These are phyloP conservation scores for Zymoseptoria passerinii DNA, from an alignment of 2,329 filamentous ascomycete species.

Conservation along the genomic window DNA sequence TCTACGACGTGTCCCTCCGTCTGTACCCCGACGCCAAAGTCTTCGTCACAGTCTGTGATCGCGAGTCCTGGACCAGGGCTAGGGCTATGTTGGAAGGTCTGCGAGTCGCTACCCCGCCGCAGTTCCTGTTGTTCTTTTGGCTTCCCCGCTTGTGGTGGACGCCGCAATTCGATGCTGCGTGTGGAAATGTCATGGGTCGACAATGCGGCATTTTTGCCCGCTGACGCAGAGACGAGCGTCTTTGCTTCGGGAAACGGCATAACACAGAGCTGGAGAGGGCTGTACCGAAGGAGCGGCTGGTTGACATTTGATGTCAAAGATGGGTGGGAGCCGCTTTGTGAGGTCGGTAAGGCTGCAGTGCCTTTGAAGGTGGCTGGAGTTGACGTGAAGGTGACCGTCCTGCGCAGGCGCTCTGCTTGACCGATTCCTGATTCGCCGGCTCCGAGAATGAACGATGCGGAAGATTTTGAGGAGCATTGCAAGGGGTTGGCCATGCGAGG, in stretches of 20 bases:
- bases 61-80: constrained; percentile 1
- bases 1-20: constrained; percentile 40
- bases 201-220: background rate
- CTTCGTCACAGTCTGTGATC: constrained; percentile 21
- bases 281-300: constrained; percentile 4
- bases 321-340: constrained; percentile 24
- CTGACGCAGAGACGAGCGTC: background rate
- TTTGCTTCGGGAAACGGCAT: constrained; percentile 1
- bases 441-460: constrained; percentile 8
- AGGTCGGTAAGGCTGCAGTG: background rate
- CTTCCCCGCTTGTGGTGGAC: constrained; percentile 6
- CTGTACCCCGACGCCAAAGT: constrained; percentile 45
- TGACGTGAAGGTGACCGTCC: background rate
- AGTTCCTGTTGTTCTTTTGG: constrained; percentile 11
- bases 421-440: constrained; percentile 14
- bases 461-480: constrained; percentile 2
- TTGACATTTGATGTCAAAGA: constrained; percentile 18
- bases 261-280: background rate
- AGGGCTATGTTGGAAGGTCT: constrained; percentile 1
- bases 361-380: background rate
- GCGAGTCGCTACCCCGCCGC: constrained; percentile 4
- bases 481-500: constrained; percentile 3
- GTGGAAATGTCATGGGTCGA: constrained; percentile 5
- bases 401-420: constrained; percentile 14
- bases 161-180: background rate